A percentile compares a stretch with the other conserved stretches of the same genome.
phyloP scores from a whole-genome alignment of 352 stramenopile genomes.

The Thraustotheca clavata region DNA sequence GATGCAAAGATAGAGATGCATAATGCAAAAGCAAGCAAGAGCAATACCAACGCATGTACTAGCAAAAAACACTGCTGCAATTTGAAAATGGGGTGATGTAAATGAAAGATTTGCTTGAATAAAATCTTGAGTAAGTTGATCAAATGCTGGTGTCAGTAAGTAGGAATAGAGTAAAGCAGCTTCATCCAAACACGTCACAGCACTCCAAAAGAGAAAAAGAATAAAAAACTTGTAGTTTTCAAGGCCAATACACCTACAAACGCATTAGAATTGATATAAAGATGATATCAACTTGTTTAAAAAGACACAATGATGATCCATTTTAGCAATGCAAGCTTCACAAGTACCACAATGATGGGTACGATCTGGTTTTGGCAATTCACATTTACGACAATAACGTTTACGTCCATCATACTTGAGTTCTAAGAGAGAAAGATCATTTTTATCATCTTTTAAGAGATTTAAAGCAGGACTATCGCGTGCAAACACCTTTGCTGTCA shows the following conservation, averaged over 20 bases:
- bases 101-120: conserved; percentile 46
- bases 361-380: conserved; percentile 62
- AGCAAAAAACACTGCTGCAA: conserved; percentile 59
- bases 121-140: conserved; percentile 35
- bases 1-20: conserved; percentile 62
- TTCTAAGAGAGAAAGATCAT: conserved; percentile 28
- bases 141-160: conserved; percentile 18
- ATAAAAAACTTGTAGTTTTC: conserved; percentile 89
- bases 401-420: conserved; percentile 58
- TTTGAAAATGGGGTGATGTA: conserved; percentile 48
- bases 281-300: conserved; percentile 69
- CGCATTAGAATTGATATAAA: not conserved
- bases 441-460: not conserved
- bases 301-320: conserved; percentile 86
- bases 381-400: conserved; percentile 69
- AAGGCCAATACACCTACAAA: conserved; percentile 68
- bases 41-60: conserved; percentile 54
- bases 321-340: conserved; percentile 69
- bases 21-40: conserved; percentile 60
- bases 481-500: conserved; percentile 3
- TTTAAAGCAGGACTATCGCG: not conserved
- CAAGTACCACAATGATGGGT: conserved; percentile 80
- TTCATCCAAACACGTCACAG: conserved; percentile 55
- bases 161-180: conserved; percentile 59
- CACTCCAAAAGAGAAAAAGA: conserved; percentile 72